These are phyloP conservation scores for Fusarium sp. DNA, from an alignment of 2,329 filamentous ascomycete species.

Conservation along the genomic window DNA sequence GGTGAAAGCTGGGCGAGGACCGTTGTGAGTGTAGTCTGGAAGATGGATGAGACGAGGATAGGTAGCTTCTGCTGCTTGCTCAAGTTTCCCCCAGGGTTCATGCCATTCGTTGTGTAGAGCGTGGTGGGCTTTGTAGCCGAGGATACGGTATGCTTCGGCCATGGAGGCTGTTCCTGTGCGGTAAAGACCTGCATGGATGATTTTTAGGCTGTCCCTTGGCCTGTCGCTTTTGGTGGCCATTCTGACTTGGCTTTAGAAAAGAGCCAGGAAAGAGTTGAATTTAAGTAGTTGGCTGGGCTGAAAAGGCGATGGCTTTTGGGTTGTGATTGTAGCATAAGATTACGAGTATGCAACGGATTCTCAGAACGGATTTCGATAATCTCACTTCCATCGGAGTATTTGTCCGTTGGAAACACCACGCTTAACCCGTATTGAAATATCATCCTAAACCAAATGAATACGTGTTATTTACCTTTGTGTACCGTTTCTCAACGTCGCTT, in stretches of 20 bases:
- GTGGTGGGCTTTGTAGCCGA: slow-evolving; percentile 9
- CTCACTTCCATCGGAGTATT: fast-evolving
- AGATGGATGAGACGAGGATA: slow-evolving; percentile 9
- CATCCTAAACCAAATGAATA: fast-evolving
- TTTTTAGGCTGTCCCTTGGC: neutral
- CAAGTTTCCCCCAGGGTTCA: neutral
- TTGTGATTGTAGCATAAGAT: fast-evolving
- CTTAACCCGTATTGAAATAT: too few relatives aligned
- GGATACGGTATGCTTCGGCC: slow-evolving; percentile 5
- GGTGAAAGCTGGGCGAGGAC: neutral
- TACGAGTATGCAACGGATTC: fast-evolving
- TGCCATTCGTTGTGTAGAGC: neutral
- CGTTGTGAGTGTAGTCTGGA: neutral
- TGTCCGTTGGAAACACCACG: fast-evolving
- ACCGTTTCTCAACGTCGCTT: fast-evolving
- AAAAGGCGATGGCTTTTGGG: fast-evolving
- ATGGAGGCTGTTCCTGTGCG: slow-evolving; percentile 18
- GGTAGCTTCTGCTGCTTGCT: slow-evolving; percentile 21
- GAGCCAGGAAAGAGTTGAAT: neutral
- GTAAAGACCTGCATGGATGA: slow-evolving; percentile 15
- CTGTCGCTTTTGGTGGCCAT: fast-evolving
- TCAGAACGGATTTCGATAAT: neutral
- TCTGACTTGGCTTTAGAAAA: fast-evolving
- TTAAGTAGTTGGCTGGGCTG: fast-evolving
- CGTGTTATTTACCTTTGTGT: neutral